Evolutionary conservation across 2,329 filamentous ascomycete genomes (phyloP), one percentile per base, ranked within the genome.

Genomic region (Hymenoscyphus salicellus): DNA sequence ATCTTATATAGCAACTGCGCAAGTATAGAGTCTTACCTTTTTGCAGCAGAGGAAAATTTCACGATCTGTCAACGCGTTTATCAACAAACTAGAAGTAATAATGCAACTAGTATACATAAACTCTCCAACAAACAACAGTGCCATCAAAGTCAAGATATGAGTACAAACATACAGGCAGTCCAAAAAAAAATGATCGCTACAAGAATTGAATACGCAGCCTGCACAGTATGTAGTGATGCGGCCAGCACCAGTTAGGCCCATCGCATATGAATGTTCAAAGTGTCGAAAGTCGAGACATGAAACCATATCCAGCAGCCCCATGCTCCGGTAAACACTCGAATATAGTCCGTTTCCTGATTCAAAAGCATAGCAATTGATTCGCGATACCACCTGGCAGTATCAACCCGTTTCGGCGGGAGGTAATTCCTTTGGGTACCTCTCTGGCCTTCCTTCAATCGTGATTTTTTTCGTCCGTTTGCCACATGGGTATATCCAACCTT

Each of bases 361-460:
- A 52, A 52, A 38, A 23, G 46, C n/a, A 52, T 52, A 26, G 20
- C 46, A 26, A 8, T 14, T 52, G 46, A 52, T 26, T 23, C 46
- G 46, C 23, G 46, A 52, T 52, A 52, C 46, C 46, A 20, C 46
- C 2, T 52, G 8, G 46, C 46, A 20, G 23, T 26, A 52, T 52
- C 46, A 52, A 52, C 46, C 46, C 46, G 8, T 52, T 52, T 52
- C 46, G 20, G 46, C 46, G 46, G 46, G 46, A 52, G 46, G 46
- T 52, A 11, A 52, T 20, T 26, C 46, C 46, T 52, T 2, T 23
- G 8, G 20, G 46, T 52, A 52, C 46, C 46, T 52, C 46, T 52
- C 46, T 52, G 20, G 46, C 46, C 46, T 52, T 52, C 46, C 46
- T 52, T 26, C 36, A 11, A 38, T 17, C 36, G 36, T 38, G 36